phyloP scores from a whole-genome alignment of 2,329 filamentous ascomycete species.

The Dothistroma pini region DNA sequence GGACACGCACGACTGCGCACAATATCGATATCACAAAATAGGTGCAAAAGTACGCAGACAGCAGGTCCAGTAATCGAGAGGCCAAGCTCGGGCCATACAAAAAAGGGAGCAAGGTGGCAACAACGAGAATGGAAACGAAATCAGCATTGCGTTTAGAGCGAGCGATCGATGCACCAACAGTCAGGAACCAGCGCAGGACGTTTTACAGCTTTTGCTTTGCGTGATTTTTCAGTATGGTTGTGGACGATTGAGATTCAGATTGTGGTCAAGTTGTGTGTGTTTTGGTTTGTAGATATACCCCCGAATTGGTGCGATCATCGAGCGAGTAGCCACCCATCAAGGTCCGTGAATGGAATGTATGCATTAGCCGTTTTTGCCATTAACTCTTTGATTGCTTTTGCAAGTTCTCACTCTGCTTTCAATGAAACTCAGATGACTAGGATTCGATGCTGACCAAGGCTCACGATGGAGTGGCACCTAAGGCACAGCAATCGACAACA shows the following conservation, averaged over 20 bases:
- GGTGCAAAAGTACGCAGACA: neutral
- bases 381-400: too few relatives aligned
- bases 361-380: neutral
- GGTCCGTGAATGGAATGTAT: neutral
- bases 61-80: neutral
- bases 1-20: neutral
- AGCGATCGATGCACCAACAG: neutral
- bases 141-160: neutral
- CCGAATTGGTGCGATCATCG: neutral
- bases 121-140: neutral
- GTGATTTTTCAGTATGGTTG: neutral
- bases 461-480: too few relatives aligned
- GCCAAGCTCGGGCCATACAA: neutral
- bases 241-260: neutral
- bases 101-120: neutral
- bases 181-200: neutral
- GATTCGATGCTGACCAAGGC: too few relatives aligned
- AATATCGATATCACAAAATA: neutral
- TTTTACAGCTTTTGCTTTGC: neutral
- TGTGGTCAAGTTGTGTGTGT: neutral
- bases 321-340: neutral
- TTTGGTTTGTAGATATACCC: constrained; percentile 11
- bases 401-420: too few relatives aligned
- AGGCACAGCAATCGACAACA: too few relatives aligned
- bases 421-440: too few relatives aligned